Evolutionary conservation across 345 rosid genomes (phyloP).

Genomic region (Hibiscus mutabilis): DNA sequence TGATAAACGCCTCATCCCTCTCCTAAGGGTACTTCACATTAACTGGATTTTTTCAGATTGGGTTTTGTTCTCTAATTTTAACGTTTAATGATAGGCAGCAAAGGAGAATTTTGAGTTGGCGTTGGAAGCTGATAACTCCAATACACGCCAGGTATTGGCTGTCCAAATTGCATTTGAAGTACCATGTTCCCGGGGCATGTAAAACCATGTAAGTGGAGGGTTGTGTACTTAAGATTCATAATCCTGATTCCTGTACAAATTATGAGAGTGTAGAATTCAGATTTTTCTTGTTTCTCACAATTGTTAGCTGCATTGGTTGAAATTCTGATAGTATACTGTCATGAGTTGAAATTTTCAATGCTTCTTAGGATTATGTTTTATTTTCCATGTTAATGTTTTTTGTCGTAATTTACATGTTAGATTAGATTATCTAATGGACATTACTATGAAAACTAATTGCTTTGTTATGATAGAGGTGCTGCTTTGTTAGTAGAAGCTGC

Average conservation of each 20-base stretch:
- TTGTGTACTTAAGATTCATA: background rate
- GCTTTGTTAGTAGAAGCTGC: constrained; percentile 94
- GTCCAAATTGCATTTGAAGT: constrained; percentile 74
- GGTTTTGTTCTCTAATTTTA: background rate
- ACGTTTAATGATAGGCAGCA: constrained; percentile 43
- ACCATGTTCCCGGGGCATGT: constrained; percentile 78
- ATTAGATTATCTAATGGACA: background rate
- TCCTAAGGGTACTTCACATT: constrained; percentile 39
- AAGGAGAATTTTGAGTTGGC: constrained; percentile 92
- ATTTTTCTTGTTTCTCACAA: background rate
- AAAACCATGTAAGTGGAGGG: constrained; percentile 62
- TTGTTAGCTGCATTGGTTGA: background rate
- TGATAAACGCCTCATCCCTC: constrained; percentile 82
- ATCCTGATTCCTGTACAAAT: no score
- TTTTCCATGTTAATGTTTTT: background rate
- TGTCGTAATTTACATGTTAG: background rate
- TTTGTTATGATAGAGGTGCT: constrained; percentile 52
- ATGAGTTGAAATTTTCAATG: background rate
- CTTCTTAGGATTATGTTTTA: background rate
- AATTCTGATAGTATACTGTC: background rate
- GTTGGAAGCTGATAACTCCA: constrained; percentile 63
- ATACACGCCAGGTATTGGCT: constrained; percentile 86
- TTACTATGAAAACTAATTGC: no score
- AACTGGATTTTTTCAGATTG: background rate
- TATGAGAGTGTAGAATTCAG: background rate